Base-by-base conservation (phyloP, 1,284 basidiomycete species). In the Lignosus rhinocerotis region DNA sequence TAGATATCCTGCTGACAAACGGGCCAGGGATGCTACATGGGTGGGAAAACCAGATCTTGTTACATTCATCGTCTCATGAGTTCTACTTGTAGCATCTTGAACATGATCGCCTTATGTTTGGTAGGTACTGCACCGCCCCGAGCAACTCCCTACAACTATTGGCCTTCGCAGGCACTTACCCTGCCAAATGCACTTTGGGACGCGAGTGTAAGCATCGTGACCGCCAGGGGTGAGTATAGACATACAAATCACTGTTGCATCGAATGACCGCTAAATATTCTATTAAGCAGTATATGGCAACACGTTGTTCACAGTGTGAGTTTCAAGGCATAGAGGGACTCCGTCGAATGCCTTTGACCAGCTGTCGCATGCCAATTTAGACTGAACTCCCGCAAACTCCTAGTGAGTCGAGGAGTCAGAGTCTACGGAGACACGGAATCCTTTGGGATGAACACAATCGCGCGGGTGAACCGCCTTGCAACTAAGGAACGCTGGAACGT, bases 401-500 rank as follows among this genome's bases (percentile, higher is more conserved):
- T 44, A 21, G 19, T 53, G 14, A 53, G 51, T 46, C 46, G 38
- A 19, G 56, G 51, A 6, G 25, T 57, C 17, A 34, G 41, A 12
- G 21, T 57, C 30, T 57, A 46, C 50, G 39, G 43, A 43, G 33
- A 17, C 17, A 44, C 34, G 6, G 44, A 42, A 11, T 9, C 30
- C 21, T 25, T 48, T 9, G 46, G 51, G 14, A n/a, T 19, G 25
- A 36, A 44, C 38, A 41, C 42, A 19, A 19, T 59, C 39, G 44
- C 53, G 19, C 58, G 53, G 45, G 53, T 50, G 31, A 43, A 55
- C 21, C 58, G 43, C 8, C 50, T 51, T 45, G 53, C 53, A 14
- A 33, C 44, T 1, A 47, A 34, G 25, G 58, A 59, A 43, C 53
- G 54, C 8, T 59, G 58, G 58, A 55, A 59, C 45, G 52, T 59